Conservation (phyloP, 441 rosid genomes). For the Jatropha podagrica region DNA sequence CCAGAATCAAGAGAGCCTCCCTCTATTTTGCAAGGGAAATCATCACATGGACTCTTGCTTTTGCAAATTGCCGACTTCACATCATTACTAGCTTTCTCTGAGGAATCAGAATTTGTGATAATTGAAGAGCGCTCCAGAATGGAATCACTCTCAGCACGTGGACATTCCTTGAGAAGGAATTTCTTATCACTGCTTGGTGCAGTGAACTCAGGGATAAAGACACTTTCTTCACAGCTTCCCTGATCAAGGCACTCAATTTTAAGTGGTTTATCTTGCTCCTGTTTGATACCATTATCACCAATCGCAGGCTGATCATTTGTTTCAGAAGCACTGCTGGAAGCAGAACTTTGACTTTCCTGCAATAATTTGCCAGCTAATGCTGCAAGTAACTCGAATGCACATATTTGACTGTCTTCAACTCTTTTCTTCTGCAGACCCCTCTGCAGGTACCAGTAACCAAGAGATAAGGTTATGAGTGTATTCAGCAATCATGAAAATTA, state of each 20-base stretch:
- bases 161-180: conserved; percentile 39
- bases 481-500: conserved; percentile 13
- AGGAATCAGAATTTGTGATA: conserved; percentile 35
- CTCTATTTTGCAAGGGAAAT: conserved; percentile 33
- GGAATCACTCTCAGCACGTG: conserved; percentile 44
- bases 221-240: conserved; percentile 47
- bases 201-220: conserved; percentile 31
- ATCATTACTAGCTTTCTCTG: conserved; percentile 34
- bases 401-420: conserved; percentile 37
- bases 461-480: conserved; percentile 16
- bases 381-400: conserved; percentile 73
- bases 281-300: conserved; percentile 37
- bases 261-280: conserved; percentile 17
- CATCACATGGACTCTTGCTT: conserved; percentile 27
- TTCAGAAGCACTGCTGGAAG: conserved; percentile 39
- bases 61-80: conserved; percentile 37
- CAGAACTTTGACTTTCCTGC: conserved; percentile 46
- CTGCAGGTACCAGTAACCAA: conserved; percentile 39
- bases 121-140: conserved; percentile 44
- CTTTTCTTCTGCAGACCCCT: conserved; percentile 49
- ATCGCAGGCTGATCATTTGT: conserved; percentile 44
- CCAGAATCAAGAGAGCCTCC: conserved; percentile 32
- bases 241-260: conserved; percentile 37
- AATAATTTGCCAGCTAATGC: conserved; percentile 66
- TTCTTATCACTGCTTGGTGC: conserved; percentile 40